Evolutionary conservation across 176 grass and related monocot species (phyloP).

Genomic region (Cenchrus americanus): DNA sequence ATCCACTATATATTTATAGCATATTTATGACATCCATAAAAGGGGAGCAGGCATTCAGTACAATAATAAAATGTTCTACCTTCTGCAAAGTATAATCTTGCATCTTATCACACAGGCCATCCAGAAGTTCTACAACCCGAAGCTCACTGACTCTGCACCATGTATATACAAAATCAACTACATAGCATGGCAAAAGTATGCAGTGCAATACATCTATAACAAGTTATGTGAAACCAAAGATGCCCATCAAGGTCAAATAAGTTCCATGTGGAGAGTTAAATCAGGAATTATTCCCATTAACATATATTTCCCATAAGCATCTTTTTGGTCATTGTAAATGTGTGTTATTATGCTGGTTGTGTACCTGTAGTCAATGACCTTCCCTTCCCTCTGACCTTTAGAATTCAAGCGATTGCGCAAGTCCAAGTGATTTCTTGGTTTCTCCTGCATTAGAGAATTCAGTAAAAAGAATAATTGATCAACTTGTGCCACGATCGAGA

Average conservation of each 20-base stretch:
- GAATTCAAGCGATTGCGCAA: slow-evolving; percentile 89
- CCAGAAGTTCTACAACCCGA: slow-evolving; percentile 90
- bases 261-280: background rate
- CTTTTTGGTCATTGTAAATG: background rate
- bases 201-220: background rate
- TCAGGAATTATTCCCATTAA: background rate
- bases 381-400: slow-evolving; percentile 91
- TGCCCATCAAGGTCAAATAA: background rate
- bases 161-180: slow-evolving; percentile 11
- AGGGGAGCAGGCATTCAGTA: background rate
- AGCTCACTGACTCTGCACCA: slow-evolving; percentile 85
- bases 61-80: slow-evolving; percentile 40
- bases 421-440: slow-evolving; percentile 95
- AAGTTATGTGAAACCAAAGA: slow-evolving; percentile 23
- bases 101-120: slow-evolving; percentile 97
- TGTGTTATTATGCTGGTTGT: background rate
- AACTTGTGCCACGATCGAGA: background rate
- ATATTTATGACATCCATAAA: slow-evolving; percentile 5
- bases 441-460: slow-evolving; percentile 70
- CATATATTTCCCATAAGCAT: background rate
- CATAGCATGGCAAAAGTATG: slow-evolving; percentile 13
- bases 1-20: background rate
- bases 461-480: background rate
- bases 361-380: slow-evolving; percentile 97
- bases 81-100: slow-evolving; percentile 87